These are phyloP conservation scores for Beauveria rudraprayagi DNA, from an alignment of 2,329 filamentous ascomycete genomes.

Conservation along the genomic window DNA sequence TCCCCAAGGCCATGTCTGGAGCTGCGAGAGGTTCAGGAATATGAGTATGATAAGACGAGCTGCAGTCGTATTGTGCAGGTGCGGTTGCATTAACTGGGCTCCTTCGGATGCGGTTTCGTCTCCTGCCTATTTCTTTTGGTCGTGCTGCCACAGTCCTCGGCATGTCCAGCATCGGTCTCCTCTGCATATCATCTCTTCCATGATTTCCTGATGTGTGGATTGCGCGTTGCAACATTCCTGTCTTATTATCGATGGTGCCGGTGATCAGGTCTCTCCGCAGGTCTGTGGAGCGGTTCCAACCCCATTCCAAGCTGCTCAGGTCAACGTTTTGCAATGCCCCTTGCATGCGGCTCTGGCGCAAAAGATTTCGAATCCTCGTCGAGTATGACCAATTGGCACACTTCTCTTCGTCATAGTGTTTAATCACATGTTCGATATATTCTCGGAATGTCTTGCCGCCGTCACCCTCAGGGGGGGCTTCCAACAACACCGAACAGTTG, in stretches of 20 bases:
- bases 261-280: constrained; percentile 38
- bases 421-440: constrained; percentile 38
- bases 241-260: constrained; percentile 15
- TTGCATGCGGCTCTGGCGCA: constrained; percentile 25
- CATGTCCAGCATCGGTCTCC: not conserved
- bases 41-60: not conserved
- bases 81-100: not conserved
- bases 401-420: constrained; percentile 37
- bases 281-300: constrained; percentile 32
- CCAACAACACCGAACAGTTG: constrained; percentile 35
- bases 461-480: constrained; percentile 32
- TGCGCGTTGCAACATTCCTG: not conserved
- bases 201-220: not conserved
- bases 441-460: constrained; percentile 33
- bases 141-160: not conserved
- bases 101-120: not conserved
- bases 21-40: not conserved
- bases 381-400: constrained; percentile 37
- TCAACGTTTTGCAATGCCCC: not conserved
- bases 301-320: constrained; percentile 26
- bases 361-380: constrained; percentile 35
- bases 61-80: not conserved
- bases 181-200: not conserved
- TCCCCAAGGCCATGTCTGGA: not conserved
- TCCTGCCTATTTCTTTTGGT: not conserved